Evolutionary conservation across 768 basidiomycete species (phyloP).

Genomic region (Auricularia heimuer): DNA sequence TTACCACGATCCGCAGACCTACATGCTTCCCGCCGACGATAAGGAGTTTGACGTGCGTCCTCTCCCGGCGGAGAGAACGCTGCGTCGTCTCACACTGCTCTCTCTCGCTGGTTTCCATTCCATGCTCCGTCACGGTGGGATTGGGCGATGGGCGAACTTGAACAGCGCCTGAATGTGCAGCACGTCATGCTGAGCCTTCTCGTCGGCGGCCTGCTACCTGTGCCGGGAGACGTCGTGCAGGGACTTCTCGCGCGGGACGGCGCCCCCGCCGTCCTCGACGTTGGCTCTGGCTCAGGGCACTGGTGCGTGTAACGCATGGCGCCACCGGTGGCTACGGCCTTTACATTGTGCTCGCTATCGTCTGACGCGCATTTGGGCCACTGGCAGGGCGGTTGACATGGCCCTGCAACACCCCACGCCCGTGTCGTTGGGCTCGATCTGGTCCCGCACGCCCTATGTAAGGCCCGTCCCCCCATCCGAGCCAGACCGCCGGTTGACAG

Average conservation of each 20-base stretch:
- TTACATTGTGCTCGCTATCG: not conserved
- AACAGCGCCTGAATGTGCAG: conserved; percentile 17
- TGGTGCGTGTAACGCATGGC: conserved; percentile 13
- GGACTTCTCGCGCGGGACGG: conserved; percentile 7
- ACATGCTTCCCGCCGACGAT: not conserved
- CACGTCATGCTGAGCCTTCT: conserved; percentile 19
- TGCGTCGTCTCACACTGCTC: no score
- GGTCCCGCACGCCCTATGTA: conserved; percentile 12
- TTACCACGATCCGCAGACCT: not conserved
- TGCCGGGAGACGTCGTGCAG: conserved; percentile 9
- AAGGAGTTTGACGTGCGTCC: not conserved
- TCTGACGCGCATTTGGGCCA: not conserved
- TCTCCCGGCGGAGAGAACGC: not conserved
- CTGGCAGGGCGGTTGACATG: conserved; percentile 19
- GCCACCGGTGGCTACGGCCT: not conserved
- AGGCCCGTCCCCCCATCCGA: not conserved
- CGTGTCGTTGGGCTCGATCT: conserved; percentile 20
- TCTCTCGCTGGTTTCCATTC: no score
- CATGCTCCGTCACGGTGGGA: no score
- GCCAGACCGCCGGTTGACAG: not conserved
- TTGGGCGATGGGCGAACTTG: not conserved
- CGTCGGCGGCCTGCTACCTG: conserved; percentile 20
- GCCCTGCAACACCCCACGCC: conserved; percentile 15
- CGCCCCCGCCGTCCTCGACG: conserved; percentile 16
- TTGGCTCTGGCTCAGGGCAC: conserved; percentile 23